Conservation (phyloP, 2,329 filamentous ascomycete genomes). For the Lecanosticta acicola region DNA sequence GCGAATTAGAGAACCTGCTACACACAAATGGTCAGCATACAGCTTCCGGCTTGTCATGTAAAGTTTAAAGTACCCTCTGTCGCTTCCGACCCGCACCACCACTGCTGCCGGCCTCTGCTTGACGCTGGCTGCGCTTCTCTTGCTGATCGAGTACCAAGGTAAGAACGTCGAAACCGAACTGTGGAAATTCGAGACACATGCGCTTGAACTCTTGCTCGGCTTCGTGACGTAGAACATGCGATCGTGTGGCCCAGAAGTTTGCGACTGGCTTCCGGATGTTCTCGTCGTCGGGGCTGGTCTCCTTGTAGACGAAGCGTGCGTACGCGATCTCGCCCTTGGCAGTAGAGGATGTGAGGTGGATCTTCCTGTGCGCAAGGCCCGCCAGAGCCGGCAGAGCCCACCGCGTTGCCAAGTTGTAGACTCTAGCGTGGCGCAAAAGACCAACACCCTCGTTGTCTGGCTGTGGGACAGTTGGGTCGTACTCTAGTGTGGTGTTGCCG, state of each 20-base stretch:
- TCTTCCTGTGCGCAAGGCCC: slow-evolving; percentile 76
- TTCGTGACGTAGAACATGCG: slow-evolving; percentile 75
- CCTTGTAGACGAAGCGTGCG: slow-evolving; percentile 81
- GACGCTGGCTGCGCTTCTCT: slow-evolving; percentile 40
- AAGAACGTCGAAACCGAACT: slow-evolving; percentile 89
- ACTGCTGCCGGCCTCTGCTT: slow-evolving; percentile 34
- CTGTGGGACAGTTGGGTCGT: slow-evolving; percentile 57
- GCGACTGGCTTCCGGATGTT: slow-evolving; percentile 76
- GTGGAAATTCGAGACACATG: slow-evolving; percentile 81
- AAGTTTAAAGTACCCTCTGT: slow-evolving; percentile 26
- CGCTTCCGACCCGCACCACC: slow-evolving; percentile 35
- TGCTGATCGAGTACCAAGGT: slow-evolving; percentile 53
- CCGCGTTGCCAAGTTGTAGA: slow-evolving; percentile 84
- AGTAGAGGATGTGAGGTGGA: slow-evolving; percentile 83
- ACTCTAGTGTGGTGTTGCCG: slow-evolving; percentile 60
- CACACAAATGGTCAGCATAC: not conserved
- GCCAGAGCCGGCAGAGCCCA: slow-evolving; percentile 62
- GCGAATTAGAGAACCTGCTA: not conserved
- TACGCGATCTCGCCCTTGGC: slow-evolving; percentile 88
- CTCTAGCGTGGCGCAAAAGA: slow-evolving; percentile 79
- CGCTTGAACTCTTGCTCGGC: slow-evolving; percentile 78
- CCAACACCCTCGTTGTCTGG: slow-evolving; percentile 75
- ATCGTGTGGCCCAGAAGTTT: slow-evolving; percentile 81
- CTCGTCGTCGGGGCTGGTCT: slow-evolving; percentile 63
- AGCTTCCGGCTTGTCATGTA: not conserved